A percentile compares a stretch with the other conserved stretches of the same genome.
These are phyloP conservation scores for Melaleuca alternifolia DNA, from an alignment of 345 rosid genomes.

Conservation along the genomic window DNA sequence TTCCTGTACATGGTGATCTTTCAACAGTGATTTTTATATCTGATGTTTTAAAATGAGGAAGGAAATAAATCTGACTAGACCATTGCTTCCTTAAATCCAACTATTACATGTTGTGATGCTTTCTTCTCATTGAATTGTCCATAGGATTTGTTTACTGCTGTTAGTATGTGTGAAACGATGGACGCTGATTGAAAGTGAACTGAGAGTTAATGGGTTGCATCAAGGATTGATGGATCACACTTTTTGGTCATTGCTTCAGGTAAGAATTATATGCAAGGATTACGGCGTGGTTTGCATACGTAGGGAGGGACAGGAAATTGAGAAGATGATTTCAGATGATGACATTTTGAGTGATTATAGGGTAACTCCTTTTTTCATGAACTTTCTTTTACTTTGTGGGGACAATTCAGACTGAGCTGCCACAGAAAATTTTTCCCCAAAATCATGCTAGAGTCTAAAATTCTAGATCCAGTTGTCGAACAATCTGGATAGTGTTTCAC, in stretches of 20 bases:
- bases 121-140: not conserved
- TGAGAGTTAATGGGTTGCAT: not conserved
- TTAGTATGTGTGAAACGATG: not conserved
- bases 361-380: constrained; percentile 21
- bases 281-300: constrained; percentile 83
- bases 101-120: not conserved
- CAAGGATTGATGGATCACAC: not conserved
- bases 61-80: not conserved
- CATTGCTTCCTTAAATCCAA: not conserved
- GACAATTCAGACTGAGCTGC: not conserved
- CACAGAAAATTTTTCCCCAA: not conserved
- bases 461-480: not conserved
- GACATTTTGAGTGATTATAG: constrained; percentile 34
- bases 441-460: not conserved
- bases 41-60: not conserved
- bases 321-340: constrained; percentile 38
- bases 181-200: not conserved
- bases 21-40: not conserved
- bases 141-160: not conserved
- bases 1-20: not conserved
- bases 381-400: not conserved
- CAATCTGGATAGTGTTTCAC: not conserved
- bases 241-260: constrained; percentile 20
- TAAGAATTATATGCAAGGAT: constrained; percentile 50
- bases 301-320: constrained; percentile 70